These are phyloP conservation scores for Vanilla planifolia DNA, from an alignment of 106 monocot species.

Conservation along the genomic window DNA sequence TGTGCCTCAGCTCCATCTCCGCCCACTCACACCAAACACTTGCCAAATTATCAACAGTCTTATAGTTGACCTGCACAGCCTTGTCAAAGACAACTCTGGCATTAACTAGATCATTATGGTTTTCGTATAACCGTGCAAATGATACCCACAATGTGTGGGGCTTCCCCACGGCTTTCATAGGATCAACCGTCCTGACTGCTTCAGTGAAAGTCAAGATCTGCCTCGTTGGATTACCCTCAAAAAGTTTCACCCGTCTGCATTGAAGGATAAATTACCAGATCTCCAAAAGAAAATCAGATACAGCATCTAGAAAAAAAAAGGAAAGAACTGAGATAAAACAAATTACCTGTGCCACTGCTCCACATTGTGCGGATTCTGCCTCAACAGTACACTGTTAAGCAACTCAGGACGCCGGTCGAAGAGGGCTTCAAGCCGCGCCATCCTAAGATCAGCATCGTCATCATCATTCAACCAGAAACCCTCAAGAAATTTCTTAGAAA, in stretches of 20 bases:
- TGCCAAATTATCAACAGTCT: conserved; percentile 77
- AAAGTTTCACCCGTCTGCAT: conserved; percentile 83
- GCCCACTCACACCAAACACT: conserved; percentile 99
- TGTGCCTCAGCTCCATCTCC: conserved; percentile 94
- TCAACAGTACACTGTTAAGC: conserved; percentile 78
- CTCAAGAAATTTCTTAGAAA: conserved; percentile 51
- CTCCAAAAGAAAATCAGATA: too few relatives aligned
- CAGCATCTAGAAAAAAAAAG: too few relatives aligned
- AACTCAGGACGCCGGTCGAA: conserved; percentile 80
- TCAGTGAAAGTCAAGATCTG: conserved; percentile 84
- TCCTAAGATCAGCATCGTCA: conserved; percentile 78
- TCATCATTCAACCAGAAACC: conserved; percentile 95
- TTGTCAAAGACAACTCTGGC: conserved; percentile 89
- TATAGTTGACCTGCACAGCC: conserved; percentile 86
- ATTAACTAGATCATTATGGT: conserved; percentile 80
- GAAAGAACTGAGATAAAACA: too few relatives aligned
- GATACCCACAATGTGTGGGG: conserved; percentile 95
- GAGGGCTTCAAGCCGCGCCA: conserved; percentile 74
- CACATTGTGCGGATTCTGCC: conserved; percentile 98
- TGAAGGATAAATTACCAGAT: neutral
- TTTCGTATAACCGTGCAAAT: conserved; percentile 87
- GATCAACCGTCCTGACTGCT: conserved; percentile 94
- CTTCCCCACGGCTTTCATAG: conserved; percentile 92
- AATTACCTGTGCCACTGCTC: conserved; percentile 92
- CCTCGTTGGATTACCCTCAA: conserved; percentile 79